phyloP scores from a whole-genome alignment of 768 basidiomycete genomes.

The Amylocystis lapponica region DNA sequence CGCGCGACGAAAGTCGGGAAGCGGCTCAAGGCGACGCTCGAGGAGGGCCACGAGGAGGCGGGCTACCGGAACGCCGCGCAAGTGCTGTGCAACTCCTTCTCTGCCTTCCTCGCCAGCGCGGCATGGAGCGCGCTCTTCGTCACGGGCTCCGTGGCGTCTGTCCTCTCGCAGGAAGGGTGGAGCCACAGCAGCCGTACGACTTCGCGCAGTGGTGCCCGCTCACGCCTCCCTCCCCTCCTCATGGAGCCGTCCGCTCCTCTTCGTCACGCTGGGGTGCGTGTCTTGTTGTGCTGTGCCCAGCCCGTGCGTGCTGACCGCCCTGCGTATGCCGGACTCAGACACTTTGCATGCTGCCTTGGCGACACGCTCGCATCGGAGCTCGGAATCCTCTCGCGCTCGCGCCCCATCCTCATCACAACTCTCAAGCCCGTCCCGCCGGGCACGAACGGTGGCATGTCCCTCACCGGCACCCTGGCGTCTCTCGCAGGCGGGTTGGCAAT shows the following conservation, averaged over 20 bases:
- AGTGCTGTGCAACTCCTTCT: conserved; percentile 75
- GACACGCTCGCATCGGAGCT: conserved; percentile 93
- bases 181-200: conserved; percentile 27
- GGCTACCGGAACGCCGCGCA: conserved; percentile 78
- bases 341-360: conserved; percentile 84
- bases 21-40: conserved; percentile 63
- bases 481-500: conserved; percentile 67
- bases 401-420: conserved; percentile 77
- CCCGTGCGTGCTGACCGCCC: background rate
- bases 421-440: conserved; percentile 72
- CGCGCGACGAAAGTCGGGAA: conserved; percentile 86
- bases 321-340: conserved; percentile 41
- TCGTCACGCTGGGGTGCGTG: conserved; percentile 60
- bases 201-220: conserved; percentile 57
- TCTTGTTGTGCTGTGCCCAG: background rate
- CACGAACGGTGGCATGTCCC: conserved; percentile 84
- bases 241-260: conserved; percentile 57
- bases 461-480: conserved; percentile 70
- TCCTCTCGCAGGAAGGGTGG: conserved; percentile 9
- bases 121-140: conserved; percentile 61
- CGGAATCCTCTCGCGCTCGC: conserved; percentile 70
- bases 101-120: conserved; percentile 52
- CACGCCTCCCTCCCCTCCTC: conserved; percentile 36
- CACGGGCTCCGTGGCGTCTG: conserved; percentile 26
- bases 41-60: conserved; percentile 69